phyloP scores from a whole-genome alignment of 495 filamentous ascomycete species.

The Aspergillus avenaceus region DNA sequence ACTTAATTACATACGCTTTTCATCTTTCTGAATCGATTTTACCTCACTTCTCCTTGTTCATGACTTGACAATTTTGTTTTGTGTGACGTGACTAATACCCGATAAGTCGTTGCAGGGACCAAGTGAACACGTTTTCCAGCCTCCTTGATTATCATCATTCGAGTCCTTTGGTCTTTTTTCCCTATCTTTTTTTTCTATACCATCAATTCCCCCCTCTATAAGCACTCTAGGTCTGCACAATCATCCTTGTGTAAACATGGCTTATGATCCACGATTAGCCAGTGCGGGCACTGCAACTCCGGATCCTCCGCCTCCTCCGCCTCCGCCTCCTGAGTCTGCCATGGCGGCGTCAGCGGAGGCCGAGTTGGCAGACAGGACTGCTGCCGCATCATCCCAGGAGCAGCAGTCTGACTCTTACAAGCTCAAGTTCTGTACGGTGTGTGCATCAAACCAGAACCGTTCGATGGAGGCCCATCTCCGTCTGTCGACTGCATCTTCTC shows the following conservation, averaged over 20 bases:
- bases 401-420: conserved; percentile 58
- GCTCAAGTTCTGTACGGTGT: conserved; percentile 96
- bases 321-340: conserved; percentile 30
- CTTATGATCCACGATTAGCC: conserved; percentile 53
- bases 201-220: too few relatives aligned
- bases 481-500: conserved; percentile 61
- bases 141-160: conserved; percentile 28
- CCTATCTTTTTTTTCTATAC: conserved; percentile 13
- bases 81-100: conserved; percentile 22
- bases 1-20: conserved; percentile 48
- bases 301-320: conserved; percentile 50
- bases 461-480: conserved; percentile 98
- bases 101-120: conserved; percentile 30
- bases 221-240: conserved; percentile 6
- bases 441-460: conserved; percentile 95
- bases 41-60: background rate
- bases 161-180: background rate
- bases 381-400: conserved; percentile 45
- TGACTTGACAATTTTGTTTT: conserved; percentile 2
- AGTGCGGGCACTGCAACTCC: conserved; percentile 43
- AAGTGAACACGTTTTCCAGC: conserved; percentile 37
- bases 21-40: conserved; percentile 25
- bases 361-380: conserved; percentile 21
- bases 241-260: conserved; percentile 36
- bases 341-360: conserved; percentile 17